Conservation (phyloP, 2,329 filamentous ascomycete genomes). For the Trichophyton equinum region DNA sequence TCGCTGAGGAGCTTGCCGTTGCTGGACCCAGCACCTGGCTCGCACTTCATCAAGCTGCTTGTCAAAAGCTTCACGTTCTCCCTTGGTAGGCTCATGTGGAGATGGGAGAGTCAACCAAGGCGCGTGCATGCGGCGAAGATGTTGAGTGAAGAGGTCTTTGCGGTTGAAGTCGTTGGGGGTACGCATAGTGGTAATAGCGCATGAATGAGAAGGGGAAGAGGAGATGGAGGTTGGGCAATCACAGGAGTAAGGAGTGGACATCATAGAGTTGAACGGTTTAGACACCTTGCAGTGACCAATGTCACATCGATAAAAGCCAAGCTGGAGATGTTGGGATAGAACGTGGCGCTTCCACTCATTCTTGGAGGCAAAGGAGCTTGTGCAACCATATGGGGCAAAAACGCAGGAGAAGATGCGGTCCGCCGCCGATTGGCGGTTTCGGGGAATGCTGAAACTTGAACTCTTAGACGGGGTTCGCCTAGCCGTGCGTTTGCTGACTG, state of each 20-base stretch:
- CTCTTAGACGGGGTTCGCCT: background rate
- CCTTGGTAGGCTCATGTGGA: conserved; percentile 21
- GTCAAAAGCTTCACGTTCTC: conserved; percentile 33
- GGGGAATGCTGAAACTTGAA: background rate
- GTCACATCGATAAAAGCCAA: conserved; percentile 64
- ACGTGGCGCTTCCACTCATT: conserved; percentile 96
- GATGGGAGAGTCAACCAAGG: conserved; percentile 32
- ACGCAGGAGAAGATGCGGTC: conserved; percentile 53
- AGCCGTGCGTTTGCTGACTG: background rate
- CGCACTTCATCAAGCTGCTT: conserved; percentile 46
- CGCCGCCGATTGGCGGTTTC: conserved; percentile 5
- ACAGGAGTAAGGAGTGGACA: conserved; percentile 17
- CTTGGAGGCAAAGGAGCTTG: conserved; percentile 60
- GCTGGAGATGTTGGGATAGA: conserved; percentile 62
- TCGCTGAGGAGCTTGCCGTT: conserved; percentile 48
- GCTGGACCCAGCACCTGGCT: conserved; percentile 44
- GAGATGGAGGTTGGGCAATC: conserved; percentile 11
- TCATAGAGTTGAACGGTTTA: conserved; percentile 16
- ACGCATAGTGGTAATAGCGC: conserved; percentile 7
- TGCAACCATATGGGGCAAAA: conserved; percentile 66
- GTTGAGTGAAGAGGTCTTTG: conserved; percentile 83
- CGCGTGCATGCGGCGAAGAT: conserved; percentile 74
- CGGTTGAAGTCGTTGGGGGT: conserved; percentile 65
- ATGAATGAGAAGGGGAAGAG: conserved; percentile 5
- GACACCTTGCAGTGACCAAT: conserved; percentile 44